A percentile compares a stretch with the other conserved stretches of the same genome.
Conservation (phyloP, 495 filamentous ascomycete species). For the Xylaria flabelliformis region DNA sequence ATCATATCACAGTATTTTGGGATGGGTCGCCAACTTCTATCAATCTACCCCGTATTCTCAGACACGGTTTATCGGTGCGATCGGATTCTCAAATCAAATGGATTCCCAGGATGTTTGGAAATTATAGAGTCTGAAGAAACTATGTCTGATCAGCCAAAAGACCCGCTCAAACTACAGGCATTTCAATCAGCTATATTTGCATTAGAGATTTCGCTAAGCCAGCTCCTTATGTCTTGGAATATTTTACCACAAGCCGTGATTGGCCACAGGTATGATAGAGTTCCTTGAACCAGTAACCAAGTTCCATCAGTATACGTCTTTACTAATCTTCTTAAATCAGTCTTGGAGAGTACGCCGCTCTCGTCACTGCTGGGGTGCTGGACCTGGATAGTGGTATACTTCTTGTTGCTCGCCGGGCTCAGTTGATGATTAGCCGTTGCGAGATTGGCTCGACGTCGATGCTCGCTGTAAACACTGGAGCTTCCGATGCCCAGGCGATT, state of each 20-base stretch:
- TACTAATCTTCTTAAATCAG: background rate
- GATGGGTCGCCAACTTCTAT: conserved; percentile 23
- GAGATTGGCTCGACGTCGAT: background rate
- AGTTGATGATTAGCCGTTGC: background rate
- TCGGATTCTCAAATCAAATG: conserved; percentile 10
- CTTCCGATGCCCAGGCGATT: background rate
- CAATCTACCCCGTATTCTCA: conserved; percentile 21
- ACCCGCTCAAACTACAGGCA: conserved; percentile 8
- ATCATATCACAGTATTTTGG: conserved; percentile 18
- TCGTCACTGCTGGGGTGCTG: background rate
- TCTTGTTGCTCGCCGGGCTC: background rate
- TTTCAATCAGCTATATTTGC: conserved; percentile 26
- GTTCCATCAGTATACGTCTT: background rate
- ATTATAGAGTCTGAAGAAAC: conserved; percentile 1
- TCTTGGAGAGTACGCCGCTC: conserved; percentile 1
- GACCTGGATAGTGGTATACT: background rate
- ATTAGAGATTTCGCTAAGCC: conserved; percentile 17
- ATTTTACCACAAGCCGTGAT: background rate
- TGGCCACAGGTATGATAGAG: background rate
- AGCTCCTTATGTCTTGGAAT: conserved; percentile 22
- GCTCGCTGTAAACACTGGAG: background rate
- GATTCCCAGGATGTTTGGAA: conserved; percentile 20
- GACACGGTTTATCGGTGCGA: conserved; percentile 12
- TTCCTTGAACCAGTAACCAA: background rate
- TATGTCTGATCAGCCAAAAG: conserved; percentile 1